A percentile compares a stretch with the other conserved stretches of the same genome.
phyloP scores from a whole-genome alignment of 768 basidiomycete species.

The Termitomyces sp. region DNA sequence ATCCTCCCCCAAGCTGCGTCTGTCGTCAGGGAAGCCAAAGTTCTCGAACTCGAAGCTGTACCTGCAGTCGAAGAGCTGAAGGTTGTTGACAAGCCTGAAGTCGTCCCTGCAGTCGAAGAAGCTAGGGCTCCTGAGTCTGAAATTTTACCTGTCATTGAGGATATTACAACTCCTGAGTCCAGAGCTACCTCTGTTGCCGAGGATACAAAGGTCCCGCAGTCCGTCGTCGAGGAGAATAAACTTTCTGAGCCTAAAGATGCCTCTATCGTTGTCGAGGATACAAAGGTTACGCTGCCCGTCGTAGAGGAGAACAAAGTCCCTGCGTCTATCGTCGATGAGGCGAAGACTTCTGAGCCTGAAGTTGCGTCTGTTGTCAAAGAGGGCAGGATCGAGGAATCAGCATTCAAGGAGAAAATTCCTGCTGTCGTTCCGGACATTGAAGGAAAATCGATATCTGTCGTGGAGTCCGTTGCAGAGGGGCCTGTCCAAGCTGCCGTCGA shows the following conservation, averaged over 20 bases:
- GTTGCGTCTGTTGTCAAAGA: neutral
- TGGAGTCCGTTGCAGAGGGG: neutral
- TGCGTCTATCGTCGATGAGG: slow-evolving; percentile 2
- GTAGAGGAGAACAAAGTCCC: neutral
- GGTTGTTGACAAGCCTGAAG: neutral
- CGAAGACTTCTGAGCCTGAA: slow-evolving; percentile 1
- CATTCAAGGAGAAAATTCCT: neutral
- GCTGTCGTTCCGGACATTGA: neutral
- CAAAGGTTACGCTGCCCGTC: neutral
- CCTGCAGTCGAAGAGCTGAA: neutral
- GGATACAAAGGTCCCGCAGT: neutral
- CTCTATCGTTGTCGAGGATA: neutral
- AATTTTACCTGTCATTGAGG: neutral
- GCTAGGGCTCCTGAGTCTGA: neutral
- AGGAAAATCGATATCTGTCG: neutral
- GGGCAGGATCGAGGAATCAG: neutral
- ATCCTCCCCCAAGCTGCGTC: neutral
- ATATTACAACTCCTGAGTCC: neutral
- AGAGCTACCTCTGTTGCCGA: neutral
- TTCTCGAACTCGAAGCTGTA: neutral
- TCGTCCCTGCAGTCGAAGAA: neutral
- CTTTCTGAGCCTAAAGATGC: neutral
- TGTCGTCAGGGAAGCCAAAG: neutral
- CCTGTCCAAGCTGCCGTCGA: neutral
- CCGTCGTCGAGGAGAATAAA: neutral